Evolutionary conservation across 495 filamentous ascomycete species (phyloP).

Genomic region (Poronia punctata): DNA sequence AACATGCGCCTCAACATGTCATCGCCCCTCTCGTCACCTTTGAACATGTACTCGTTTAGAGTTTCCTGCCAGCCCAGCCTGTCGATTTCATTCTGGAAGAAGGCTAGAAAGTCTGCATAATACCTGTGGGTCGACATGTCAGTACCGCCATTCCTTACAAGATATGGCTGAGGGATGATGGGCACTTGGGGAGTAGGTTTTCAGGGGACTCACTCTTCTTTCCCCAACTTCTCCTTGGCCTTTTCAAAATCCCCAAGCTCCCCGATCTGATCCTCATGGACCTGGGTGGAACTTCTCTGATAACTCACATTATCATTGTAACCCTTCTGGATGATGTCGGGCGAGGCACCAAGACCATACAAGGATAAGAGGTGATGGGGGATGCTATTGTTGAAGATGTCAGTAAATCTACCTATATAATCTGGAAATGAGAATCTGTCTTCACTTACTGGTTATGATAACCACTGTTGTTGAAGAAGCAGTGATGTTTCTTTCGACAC

Average conservation of each 20-base stretch:
- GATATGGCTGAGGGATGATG: background rate
- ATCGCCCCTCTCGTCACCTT: conserved; percentile 51
- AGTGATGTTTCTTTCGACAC: conserved; percentile 52
- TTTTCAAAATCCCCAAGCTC: conserved; percentile 45
- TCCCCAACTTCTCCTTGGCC: conserved; percentile 44
- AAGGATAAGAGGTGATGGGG: conserved; percentile 68
- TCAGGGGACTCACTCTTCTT: conserved; percentile 27
- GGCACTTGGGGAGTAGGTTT: background rate
- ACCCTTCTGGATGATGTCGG: conserved; percentile 46
- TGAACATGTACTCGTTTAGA: conserved; percentile 60
- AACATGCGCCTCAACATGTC: conserved; percentile 54
- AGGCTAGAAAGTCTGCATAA: conserved; percentile 63
- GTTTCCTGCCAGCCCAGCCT: conserved; percentile 50
- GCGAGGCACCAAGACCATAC: conserved; percentile 63
- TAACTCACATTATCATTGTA: conserved; percentile 56
- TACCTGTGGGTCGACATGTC: conserved; percentile 40
- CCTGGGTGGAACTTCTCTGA: conserved; percentile 45
- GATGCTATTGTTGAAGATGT: conserved; percentile 44
- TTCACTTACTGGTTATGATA: conserved; percentile 56
- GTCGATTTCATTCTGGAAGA: conserved; percentile 67
- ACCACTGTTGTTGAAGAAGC: conserved; percentile 64
- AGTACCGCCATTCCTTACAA: conserved; percentile 19
- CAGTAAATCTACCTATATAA: too few relatives aligned
- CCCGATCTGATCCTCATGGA: conserved; percentile 37
- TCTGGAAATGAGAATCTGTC: background rate